Base-by-base conservation (phyloP, 1,139 yeast species). In the Petasospora rhodanensis region DNA sequence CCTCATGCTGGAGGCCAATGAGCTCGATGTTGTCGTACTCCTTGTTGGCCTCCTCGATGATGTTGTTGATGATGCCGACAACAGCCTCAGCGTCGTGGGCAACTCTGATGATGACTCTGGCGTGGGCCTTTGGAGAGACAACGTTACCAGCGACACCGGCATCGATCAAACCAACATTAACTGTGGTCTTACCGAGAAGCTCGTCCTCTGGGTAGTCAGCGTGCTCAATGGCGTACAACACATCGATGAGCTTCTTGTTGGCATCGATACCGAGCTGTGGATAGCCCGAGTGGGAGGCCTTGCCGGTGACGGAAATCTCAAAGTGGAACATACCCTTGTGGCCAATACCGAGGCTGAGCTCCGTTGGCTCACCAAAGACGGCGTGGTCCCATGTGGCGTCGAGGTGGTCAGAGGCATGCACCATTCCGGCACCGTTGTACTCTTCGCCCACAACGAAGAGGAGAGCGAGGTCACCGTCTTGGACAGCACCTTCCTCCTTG, bases 291-390 rank as follows among this genome's bases (percentile, higher is more conserved):
- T 80, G 89, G 4, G 78, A 61, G 4, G 85, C 76, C 38, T 67
- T 65, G 10, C 89, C 89, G 7, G 57, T 49, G 16, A 72, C 76
- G 19, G 54, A 45, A 24, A 77, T 47, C 20, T 62, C 52, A 38
- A 74, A 58, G 45, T 58, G 36, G 45, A 63, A 62, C 41, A 62
- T 52, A 49, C 89, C 80, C 51, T 80, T 80, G 49, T 80, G 89
- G 8, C 87, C 87, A 6, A 73, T 73, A 3, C 83, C 85, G 16
- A 80, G 62, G 47, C 76, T 77, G 51, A 70, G 61, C 45, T 79
- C 86, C 0, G 89, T 79, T 14, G 89, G 87, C 51, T 80, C 89
- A 11, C 87, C 87, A 55, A 79, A 79, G 28, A 80, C 68, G 16
- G 73, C 86, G 5, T 70, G 49, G 6, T 73, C 73, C 84, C 85